These are phyloP conservation scores for Pseudogymnoascus sp. DNA, from an alignment of 2,329 filamentous ascomycete species.

Conservation along the genomic window DNA sequence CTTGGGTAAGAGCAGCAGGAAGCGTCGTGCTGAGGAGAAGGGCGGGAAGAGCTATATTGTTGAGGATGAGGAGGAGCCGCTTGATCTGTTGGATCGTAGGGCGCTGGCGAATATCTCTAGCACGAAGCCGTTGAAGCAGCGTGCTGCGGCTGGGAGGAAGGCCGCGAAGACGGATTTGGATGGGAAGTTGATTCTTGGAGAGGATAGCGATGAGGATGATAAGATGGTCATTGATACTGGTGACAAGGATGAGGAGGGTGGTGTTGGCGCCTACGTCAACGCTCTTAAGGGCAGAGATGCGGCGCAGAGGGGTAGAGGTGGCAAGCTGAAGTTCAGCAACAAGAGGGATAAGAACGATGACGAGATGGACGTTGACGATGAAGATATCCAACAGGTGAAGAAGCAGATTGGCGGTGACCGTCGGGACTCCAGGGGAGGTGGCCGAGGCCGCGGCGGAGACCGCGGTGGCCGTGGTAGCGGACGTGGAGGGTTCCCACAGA, in stretches of 20 bases:
- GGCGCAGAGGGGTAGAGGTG: conserved; percentile 54
- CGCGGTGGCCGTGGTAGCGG: conserved; percentile 32
- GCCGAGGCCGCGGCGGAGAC: conserved; percentile 24
- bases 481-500: conserved; percentile 37
- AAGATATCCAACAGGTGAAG: conserved; percentile 42
- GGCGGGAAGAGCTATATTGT: conserved; percentile 75
- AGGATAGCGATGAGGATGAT: conserved; percentile 42
- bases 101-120: conserved; percentile 89
- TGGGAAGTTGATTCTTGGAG: conserved; percentile 70
- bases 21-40: conserved; percentile 36
- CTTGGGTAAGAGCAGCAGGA: conserved; percentile 37
- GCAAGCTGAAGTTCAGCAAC: conserved; percentile 65
- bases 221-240: conserved; percentile 58
- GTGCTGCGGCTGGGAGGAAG: conserved; percentile 38
- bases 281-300: conserved; percentile 60
- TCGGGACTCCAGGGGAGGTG: conserved; percentile 28
- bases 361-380: conserved; percentile 40
- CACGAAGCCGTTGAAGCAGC: conserved; percentile 65
- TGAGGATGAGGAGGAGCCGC: conserved; percentile 87
- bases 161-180: conserved; percentile 66
- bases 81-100: conserved; percentile 83
- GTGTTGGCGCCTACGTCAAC: conserved; percentile 60
- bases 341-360: conserved; percentile 48
- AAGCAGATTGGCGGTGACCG: conserved; percentile 31
- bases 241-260: conserved; percentile 37